phyloP scores from a whole-genome alignment of 768 basidiomycete genomes.

The Hygrophoropsis aurantiaca region DNA sequence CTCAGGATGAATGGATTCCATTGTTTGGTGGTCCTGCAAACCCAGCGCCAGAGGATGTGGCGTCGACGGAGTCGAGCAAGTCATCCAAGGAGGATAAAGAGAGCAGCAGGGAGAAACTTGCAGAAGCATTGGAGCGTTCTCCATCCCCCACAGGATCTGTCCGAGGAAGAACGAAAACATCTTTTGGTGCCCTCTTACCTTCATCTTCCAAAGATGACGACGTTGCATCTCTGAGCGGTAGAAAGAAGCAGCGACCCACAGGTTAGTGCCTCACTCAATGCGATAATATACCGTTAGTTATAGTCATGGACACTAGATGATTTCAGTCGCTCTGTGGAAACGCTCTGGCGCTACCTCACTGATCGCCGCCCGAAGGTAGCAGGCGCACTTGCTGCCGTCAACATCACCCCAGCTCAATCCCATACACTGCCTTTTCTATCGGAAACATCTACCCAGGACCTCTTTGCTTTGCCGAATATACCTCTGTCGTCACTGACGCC shows the following conservation, averaged over 20 bases:
- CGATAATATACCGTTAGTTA: slow-evolving; percentile 9
- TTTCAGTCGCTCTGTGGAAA: slow-evolving; percentile 75
- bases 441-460: slow-evolving; percentile 67
- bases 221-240: slow-evolving; percentile 48
- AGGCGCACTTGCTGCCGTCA: slow-evolving; percentile 69
- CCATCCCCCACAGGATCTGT: slow-evolving; percentile 41
- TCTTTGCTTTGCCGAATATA: slow-evolving; percentile 76
- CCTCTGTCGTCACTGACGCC: slow-evolving; percentile 73
- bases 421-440: slow-evolving; percentile 70
- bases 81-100: slow-evolving; percentile 17
- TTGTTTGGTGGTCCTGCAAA: slow-evolving; percentile 76
- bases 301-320: slow-evolving; percentile 49
- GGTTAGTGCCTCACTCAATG: slow-evolving; percentile 10
- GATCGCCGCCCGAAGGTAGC: slow-evolving; percentile 87
- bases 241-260: slow-evolving; percentile 27
- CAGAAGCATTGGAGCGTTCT: slow-evolving; percentile 26
- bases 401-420: slow-evolving; percentile 68
- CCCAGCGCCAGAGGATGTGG: slow-evolving; percentile 24
- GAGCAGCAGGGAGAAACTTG: slow-evolving; percentile 23
- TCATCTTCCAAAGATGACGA: slow-evolving; percentile 61
- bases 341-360: slow-evolving; percentile 82
- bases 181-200: slow-evolving; percentile 49
- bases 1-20: slow-evolving; percentile 71
- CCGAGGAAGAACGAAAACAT: slow-evolving; percentile 52
- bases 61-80: slow-evolving; percentile 24